Evolutionary conservation across 169 alveolate genomes (phyloP).

Genomic region (Plasmodium cynomolgi): DNA sequence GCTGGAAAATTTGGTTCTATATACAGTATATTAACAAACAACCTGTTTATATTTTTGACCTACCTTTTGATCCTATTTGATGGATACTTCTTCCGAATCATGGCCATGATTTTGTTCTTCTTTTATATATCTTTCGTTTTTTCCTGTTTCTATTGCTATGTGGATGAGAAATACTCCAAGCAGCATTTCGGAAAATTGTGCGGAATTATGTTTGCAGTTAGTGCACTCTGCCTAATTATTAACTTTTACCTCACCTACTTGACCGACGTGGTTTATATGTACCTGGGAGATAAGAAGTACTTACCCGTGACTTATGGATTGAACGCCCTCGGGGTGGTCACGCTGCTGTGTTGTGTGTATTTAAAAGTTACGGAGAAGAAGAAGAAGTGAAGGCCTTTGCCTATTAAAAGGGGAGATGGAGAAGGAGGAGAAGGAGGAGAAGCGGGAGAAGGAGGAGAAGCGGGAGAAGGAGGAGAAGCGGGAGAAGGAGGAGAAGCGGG

Average conservation of each 20-base stretch:
- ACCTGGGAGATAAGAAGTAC: constrained; percentile 20
- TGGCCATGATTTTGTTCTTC: constrained; percentile 36
- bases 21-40: constrained; percentile 42
- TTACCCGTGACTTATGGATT: constrained; percentile 39
- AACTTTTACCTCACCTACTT: constrained; percentile 60
- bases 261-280: constrained; percentile 35
- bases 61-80: constrained; percentile 43
- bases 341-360: constrained; percentile 18
- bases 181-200: constrained; percentile 70
- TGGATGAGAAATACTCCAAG: constrained; percentile 57
- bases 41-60: constrained; percentile 22
- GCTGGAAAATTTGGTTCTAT: constrained; percentile 60
- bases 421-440: background rate
- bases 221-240: constrained; percentile 32
- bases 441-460: background rate
- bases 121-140: constrained; percentile 37
- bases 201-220: constrained; percentile 65
- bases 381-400: background rate
- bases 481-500: background rate
- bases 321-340: constrained; percentile 42
- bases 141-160: constrained; percentile 63
- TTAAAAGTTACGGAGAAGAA: constrained; percentile 43
- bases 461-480: too few relatives aligned
- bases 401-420: background rate
- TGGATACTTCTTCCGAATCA: background rate